These are phyloP conservation scores for Emmonsiellopsis sp. DNA, from an alignment of 2,329 filamentous ascomycete species.

Conservation along the genomic window DNA sequence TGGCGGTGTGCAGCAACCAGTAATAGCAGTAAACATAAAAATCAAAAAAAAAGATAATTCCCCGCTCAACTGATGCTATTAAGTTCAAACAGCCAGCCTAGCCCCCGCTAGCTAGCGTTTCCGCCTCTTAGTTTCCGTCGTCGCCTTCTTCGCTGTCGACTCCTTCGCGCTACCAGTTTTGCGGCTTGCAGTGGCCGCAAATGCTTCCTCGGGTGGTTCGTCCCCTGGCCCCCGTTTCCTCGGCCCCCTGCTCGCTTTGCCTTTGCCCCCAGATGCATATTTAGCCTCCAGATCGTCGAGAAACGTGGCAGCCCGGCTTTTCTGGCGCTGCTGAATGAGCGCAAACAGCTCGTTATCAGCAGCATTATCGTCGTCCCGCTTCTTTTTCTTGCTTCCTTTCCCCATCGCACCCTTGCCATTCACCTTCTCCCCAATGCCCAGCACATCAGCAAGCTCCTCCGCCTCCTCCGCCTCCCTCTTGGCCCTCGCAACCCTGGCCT, in stretches of 20 bases:
- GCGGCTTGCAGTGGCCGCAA: constrained; percentile 22
- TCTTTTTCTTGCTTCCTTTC: constrained; percentile 31
- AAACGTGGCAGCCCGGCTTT: constrained; percentile 53
- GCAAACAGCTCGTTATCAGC: constrained; percentile 52
- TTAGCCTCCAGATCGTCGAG: constrained; percentile 69
- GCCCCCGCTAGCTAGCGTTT: constrained; percentile 1
- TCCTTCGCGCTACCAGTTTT: constrained; percentile 3
- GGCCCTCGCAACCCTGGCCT: constrained; percentile 52
- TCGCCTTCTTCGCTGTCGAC: constrained; percentile 29
- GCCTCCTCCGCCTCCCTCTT: constrained; percentile 63
- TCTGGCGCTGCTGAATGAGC: constrained; percentile 64
- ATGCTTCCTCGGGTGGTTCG: constrained; percentile 56
- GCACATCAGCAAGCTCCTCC: constrained; percentile 62
- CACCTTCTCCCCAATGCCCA: constrained; percentile 64
- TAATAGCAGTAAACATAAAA: neutral
- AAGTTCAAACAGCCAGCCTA: neutral
- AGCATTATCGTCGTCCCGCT: constrained; percentile 22
- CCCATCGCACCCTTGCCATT: constrained; percentile 39
- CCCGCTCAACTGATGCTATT: neutral
- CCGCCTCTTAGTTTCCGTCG: constrained; percentile 18
- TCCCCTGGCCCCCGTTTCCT: constrained; percentile 43
- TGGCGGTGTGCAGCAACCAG: neutral
- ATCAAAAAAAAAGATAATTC: neutral
- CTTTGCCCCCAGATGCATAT: constrained; percentile 44
- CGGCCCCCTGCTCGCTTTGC: constrained; percentile 37